These are phyloP conservation scores for Cenococcum geophilum DNA, from an alignment of 495 filamentous ascomycete species.

Conservation along the genomic window DNA sequence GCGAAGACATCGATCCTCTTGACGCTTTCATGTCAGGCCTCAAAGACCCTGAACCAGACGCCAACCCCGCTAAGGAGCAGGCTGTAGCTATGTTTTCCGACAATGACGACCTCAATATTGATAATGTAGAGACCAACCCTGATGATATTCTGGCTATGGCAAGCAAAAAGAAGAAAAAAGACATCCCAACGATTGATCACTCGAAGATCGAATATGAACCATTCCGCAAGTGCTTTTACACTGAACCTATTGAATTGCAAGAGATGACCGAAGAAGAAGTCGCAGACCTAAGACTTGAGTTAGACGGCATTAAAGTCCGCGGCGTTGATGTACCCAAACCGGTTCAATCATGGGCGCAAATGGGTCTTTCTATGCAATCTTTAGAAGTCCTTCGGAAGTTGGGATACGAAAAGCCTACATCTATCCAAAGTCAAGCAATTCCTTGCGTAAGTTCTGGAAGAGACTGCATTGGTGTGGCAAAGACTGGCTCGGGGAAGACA, in stretches of 20 bases:
- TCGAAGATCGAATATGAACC: constrained; percentile 74
- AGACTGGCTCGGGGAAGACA: constrained; percentile 98
- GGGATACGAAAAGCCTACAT: constrained; percentile 81
- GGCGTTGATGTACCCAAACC: constrained; percentile 85
- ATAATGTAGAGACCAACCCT: constrained; percentile 65
- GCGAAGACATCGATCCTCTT: constrained; percentile 80
- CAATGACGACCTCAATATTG: constrained; percentile 68
- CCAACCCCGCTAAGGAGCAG: not conserved
- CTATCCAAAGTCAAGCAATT: constrained; percentile 92
- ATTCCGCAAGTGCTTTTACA: constrained; percentile 91
- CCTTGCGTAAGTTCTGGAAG: constrained; percentile 93
- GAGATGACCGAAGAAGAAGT: constrained; percentile 84
- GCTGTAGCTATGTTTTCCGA: constrained; percentile 68
- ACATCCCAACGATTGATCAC: constrained; percentile 82
- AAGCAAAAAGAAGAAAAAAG: constrained; percentile 93
- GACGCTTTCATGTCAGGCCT: constrained; percentile 94
- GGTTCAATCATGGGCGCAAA: constrained; percentile 94
- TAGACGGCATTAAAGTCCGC: constrained; percentile 91
- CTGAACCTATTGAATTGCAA: constrained; percentile 75
- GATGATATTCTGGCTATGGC: constrained; percentile 83
- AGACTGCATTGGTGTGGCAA: constrained; percentile 94
- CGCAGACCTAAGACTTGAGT: constrained; percentile 70
- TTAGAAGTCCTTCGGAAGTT: constrained; percentile 79
- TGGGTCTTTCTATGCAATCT: constrained; percentile 77
- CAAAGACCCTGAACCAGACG: constrained; percentile 37